phyloP scores from a whole-genome alignment of 75 land plant genomes.

The Pinus albicaulis region DNA sequence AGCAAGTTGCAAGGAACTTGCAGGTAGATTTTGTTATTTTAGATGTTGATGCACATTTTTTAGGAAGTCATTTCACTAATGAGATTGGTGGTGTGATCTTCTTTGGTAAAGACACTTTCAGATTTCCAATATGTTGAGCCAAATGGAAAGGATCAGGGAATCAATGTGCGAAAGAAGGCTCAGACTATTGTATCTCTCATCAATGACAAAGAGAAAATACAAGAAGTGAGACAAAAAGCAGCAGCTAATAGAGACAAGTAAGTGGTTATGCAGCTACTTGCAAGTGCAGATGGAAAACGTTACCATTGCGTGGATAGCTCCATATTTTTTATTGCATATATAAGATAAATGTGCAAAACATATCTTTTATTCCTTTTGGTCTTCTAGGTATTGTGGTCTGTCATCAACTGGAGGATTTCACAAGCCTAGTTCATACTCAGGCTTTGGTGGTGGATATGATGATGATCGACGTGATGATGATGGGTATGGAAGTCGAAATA shows the following conservation, averaged over 20 bases:
- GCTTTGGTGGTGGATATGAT: conserved; percentile 42
- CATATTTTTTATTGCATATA: background rate
- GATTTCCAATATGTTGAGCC: conserved; percentile 75
- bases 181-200: conserved; percentile 53
- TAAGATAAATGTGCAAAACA: background rate
- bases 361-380: background rate
- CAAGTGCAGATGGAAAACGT: background rate
- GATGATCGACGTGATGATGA: conserved; percentile 51
- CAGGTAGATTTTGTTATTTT: background rate
- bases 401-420: conserved; percentile 78
- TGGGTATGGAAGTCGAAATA: conserved; percentile 40
- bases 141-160: conserved; percentile 78
- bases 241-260: conserved; percentile 81
- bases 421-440: conserved; percentile 74
- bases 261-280: conserved; percentile 13
- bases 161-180: conserved; percentile 82
- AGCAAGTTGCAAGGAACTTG: background rate
- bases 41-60: background rate
- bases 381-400: conserved; percentile 75
- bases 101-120: conserved; percentile 47
- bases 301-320: background rate
- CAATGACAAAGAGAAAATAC: conserved; percentile 74
- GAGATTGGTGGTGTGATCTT: background rate
- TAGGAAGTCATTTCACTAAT: conserved; percentile 1
- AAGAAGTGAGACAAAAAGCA: conserved; percentile 77